Percentiles rank a stretch among this genome's conserved stretches.
phyloP scores from a whole-genome alignment of 2,329 filamentous ascomycete species.

The Fusarium haematococcum region DNA sequence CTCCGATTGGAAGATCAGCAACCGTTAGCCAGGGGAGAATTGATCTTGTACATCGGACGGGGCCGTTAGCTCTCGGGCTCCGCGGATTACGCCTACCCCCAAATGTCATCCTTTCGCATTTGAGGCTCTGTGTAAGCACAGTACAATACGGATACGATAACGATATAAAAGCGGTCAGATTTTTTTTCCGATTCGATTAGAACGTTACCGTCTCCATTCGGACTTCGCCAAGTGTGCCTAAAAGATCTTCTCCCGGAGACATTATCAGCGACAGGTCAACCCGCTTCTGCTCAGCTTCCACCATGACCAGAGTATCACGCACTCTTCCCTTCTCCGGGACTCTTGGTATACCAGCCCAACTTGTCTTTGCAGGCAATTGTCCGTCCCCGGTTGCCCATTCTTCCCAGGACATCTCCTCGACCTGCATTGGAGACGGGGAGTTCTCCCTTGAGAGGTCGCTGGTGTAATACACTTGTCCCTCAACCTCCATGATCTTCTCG shows the following conservation, averaged over 20 bases:
- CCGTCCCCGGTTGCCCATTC: slow-evolving; percentile 31
- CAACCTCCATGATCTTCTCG: slow-evolving; percentile 34
- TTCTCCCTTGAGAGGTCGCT: slow-evolving; percentile 23
- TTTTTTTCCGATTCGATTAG: not conserved
- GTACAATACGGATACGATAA: slow-evolving; percentile 29
- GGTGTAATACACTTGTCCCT: slow-evolving; percentile 34
- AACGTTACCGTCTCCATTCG: slow-evolving; percentile 29
- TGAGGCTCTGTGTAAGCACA: not conserved
- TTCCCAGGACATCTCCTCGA: slow-evolving; percentile 38
- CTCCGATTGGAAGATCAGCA: slow-evolving; percentile 10
- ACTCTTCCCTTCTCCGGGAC: slow-evolving; percentile 38
- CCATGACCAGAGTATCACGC: slow-evolving; percentile 41
- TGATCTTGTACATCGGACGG: not conserved
- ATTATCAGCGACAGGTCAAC: slow-evolving; percentile 39
- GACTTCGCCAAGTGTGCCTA: slow-evolving; percentile 23
- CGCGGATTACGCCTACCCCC: not conserved
- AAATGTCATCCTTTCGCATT: not conserved
- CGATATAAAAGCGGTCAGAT: not conserved
- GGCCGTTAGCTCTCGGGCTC: not conserved
- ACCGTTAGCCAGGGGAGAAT: not conserved
- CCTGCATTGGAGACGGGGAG: not conserved
- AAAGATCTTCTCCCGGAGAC: slow-evolving; percentile 30
- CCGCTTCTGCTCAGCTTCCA: slow-evolving; percentile 25
- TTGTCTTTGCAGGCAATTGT: slow-evolving; percentile 15
- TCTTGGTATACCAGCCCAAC: slow-evolving; percentile 37